These are phyloP conservation scores for Neohortaea acidophila DNA, from an alignment of 495 filamentous ascomycete species.

Conservation along the genomic window DNA sequence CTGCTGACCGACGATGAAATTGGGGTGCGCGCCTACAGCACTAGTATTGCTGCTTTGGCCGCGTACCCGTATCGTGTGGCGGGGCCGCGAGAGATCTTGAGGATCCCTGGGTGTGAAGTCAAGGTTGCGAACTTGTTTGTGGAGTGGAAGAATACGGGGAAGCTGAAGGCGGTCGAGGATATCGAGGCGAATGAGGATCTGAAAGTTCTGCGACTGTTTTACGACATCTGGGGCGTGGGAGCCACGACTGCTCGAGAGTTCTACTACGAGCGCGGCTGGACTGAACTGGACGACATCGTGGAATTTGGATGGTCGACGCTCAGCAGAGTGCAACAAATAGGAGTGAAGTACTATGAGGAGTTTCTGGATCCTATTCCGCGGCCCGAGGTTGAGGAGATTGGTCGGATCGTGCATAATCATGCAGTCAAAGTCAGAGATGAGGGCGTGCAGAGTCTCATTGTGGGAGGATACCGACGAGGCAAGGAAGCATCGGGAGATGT, in stretches of 20 bases:
- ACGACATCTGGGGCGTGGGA: constrained; percentile 81
- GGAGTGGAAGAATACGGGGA: constrained; percentile 52
- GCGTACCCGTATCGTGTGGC: constrained; percentile 60
- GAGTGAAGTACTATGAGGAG: constrained; percentile 90
- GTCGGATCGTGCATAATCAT: constrained; percentile 41
- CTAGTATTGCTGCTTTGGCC: constrained; percentile 63
- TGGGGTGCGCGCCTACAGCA: constrained; percentile 76
- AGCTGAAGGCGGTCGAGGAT: constrained; percentile 45
- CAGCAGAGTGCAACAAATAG: constrained; percentile 75
- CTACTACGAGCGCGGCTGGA: constrained; percentile 62
- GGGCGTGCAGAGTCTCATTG: constrained; percentile 56
- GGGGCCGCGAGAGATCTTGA: constrained; percentile 43
- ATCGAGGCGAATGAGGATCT: constrained; percentile 50
- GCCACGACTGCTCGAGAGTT: constrained; percentile 69
- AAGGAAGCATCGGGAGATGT: constrained; percentile 64
- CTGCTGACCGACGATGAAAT: constrained; percentile 57
- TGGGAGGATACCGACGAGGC: constrained; percentile 75
- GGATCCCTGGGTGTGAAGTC: constrained; percentile 63
- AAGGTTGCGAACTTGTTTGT: constrained; percentile 69
- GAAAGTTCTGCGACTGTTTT: constrained; percentile 49
- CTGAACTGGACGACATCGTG: constrained; percentile 66
- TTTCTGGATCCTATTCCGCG: constrained; percentile 58
- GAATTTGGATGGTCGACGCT: constrained; percentile 66
- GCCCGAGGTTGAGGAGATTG: constrained; percentile 57
- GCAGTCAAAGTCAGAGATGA: constrained; percentile 37